Evolutionary conservation across 2,329 filamentous ascomycete genomes (phyloP).

Genomic region (Claviceps monticola): DNA sequence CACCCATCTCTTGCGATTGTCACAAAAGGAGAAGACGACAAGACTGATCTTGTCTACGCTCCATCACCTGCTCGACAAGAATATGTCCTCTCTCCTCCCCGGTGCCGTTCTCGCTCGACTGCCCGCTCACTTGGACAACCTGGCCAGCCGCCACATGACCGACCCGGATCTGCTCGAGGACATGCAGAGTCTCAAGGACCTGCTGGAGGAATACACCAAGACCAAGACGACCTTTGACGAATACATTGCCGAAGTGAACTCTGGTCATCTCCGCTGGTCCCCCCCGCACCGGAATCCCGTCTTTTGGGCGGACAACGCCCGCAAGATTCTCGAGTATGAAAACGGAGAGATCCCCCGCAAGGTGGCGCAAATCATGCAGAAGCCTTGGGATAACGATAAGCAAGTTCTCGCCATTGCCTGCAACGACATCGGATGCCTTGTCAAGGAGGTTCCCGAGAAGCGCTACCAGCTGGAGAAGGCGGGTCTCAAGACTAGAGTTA

Average conservation of each 20-base stretch:
- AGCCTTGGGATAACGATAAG: slow-evolving; percentile 65
- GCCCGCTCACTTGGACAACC: slow-evolving; percentile 50
- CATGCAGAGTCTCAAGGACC: slow-evolving; percentile 44
- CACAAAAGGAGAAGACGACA: slow-evolving; percentile 96
- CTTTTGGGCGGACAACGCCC: slow-evolving; percentile 88
- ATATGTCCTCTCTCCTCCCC: slow-evolving; percentile 63
- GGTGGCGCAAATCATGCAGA: slow-evolving; percentile 68
- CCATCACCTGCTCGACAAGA: slow-evolving; percentile 63
- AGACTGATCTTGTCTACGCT: slow-evolving; percentile 81
- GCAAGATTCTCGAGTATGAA: slow-evolving; percentile 71
- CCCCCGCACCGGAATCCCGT: slow-evolving; percentile 74
- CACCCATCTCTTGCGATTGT: slow-evolving; percentile 80
- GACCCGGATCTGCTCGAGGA: slow-evolving; percentile 53
- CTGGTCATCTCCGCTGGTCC: slow-evolving; percentile 83
- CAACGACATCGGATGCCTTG: slow-evolving; percentile 79
- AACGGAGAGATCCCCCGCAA: slow-evolving; percentile 66
- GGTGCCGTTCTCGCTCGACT: slow-evolving; percentile 77
- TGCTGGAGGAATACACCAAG: slow-evolving; percentile 53
- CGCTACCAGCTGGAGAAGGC: slow-evolving; percentile 66
- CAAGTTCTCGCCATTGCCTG: slow-evolving; percentile 86
- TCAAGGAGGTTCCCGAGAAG: slow-evolving; percentile 81
- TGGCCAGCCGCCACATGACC: slow-evolving; percentile 46
- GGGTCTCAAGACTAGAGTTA: slow-evolving; percentile 73
- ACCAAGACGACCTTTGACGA: slow-evolving; percentile 73
- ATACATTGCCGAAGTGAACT: slow-evolving; percentile 74